phyloP scores from a whole-genome alignment of 1,284 basidiomycete genomes.

The Apiotrichum mycotoxinovorans region DNA sequence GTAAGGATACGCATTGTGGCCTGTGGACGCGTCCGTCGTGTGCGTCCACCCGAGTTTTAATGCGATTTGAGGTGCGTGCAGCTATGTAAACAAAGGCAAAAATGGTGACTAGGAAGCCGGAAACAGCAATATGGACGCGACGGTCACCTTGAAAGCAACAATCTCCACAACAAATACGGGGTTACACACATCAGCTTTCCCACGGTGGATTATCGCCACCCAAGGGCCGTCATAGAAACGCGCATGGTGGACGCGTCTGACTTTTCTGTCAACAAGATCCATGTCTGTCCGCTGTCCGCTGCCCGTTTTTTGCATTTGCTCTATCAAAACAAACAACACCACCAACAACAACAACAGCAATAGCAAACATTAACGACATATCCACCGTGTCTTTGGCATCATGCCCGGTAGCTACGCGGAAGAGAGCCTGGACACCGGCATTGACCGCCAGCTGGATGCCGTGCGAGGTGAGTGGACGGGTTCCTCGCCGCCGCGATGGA shows the following conservation, averaged over 20 bases:
- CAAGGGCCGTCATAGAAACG: not conserved
- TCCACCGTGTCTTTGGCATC: not conserved
- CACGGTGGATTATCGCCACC: conserved; percentile 6
- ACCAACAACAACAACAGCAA: not conserved
- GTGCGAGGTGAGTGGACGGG: conserved; percentile 11
- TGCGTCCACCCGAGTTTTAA: not conserved
- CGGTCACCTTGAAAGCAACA: no score
- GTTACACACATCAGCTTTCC: conserved; percentile 7
- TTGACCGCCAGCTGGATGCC: conserved; percentile 10
- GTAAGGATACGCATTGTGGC: conserved; percentile 52
- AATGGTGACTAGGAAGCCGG: no score
- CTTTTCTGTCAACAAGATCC: not conserved
- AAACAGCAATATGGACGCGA: not conserved
- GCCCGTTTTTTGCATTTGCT: not conserved
- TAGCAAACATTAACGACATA: not conserved
- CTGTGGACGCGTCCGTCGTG: no score
- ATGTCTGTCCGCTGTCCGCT: not conserved
- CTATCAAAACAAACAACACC: not conserved
- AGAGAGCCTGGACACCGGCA: conserved; percentile 16
- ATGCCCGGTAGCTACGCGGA: not conserved
- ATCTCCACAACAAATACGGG: not conserved
- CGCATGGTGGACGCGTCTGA: conserved; percentile 1
- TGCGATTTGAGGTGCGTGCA: no score
- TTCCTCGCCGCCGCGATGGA: not conserved
- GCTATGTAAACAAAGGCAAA: no score